phyloP scores from a whole-genome alignment of 768 basidiomycete species.

The Leucocoprinus birnbaumii region DNA sequence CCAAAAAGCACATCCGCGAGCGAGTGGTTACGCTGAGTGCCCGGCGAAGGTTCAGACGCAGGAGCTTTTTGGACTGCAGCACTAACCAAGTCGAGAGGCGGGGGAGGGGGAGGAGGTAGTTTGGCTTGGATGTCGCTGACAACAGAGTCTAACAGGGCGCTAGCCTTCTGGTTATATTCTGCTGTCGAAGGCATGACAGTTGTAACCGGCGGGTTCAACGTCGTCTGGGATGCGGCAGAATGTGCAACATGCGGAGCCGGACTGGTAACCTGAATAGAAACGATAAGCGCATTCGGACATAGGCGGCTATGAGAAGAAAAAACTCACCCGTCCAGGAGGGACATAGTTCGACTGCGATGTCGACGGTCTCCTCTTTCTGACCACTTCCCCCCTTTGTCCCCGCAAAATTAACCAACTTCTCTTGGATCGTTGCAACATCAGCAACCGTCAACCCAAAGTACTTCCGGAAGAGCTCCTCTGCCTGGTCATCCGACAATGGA shows the following conservation, averaged over 20 bases:
- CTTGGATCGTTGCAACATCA: constrained; percentile 73
- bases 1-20: constrained; percentile 80
- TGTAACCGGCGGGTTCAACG: constrained; percentile 8
- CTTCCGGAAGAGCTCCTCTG: constrained; percentile 64
- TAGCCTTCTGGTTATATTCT: constrained; percentile 51
- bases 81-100: constrained; percentile 19
- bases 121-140: constrained; percentile 44
- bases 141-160: constrained; percentile 65
- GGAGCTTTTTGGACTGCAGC: constrained; percentile 15
- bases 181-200: constrained; percentile 34
- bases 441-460: constrained; percentile 66
- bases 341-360: constrained; percentile 83
- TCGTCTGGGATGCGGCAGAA: constrained; percentile 32
- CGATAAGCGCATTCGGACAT: constrained; percentile 13
- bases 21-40: constrained; percentile 63
- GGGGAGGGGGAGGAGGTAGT: constrained; percentile 21
- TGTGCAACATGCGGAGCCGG: constrained; percentile 46
- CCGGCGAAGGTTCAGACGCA: constrained; percentile 19
- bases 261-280: constrained; percentile 48
- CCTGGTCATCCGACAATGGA: constrained; percentile 51
- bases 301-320: constrained; percentile 4
- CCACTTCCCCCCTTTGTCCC: constrained; percentile 50
- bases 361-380: constrained; percentile 73
- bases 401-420: constrained; percentile 67
- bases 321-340: constrained; percentile 44